phyloP scores from a whole-genome alignment of 306 rosid genomes.

The Glycine latifolia region DNA sequence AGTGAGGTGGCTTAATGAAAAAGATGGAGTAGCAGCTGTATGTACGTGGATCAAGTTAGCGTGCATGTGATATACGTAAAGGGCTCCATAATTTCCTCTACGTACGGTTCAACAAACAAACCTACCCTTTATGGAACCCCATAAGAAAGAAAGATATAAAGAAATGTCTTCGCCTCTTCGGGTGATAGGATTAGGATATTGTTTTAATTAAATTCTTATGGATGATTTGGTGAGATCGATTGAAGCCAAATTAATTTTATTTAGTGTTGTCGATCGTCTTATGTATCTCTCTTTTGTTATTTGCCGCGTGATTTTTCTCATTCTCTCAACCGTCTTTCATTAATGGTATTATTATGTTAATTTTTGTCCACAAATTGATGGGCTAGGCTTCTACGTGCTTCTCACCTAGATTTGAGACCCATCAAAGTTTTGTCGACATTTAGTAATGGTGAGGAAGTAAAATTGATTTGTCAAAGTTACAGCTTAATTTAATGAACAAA shows the following conservation, averaged over 20 bases:
- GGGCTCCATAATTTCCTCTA: neutral
- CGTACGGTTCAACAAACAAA: conserved; percentile 52
- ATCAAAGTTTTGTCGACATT: neutral
- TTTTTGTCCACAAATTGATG: neutral
- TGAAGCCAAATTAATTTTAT: neutral
- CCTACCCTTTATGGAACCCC: conserved; percentile 49
- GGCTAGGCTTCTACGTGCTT: neutral
- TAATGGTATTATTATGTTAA: neutral
- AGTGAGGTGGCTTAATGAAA: too few species aligned
- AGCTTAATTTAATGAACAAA: neutral
- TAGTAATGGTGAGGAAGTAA: neutral
- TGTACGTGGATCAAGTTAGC: neutral
- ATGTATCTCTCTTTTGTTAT: too few species aligned
- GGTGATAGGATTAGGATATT: neutral
- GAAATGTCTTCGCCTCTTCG: neutral
- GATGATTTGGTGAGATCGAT: neutral
- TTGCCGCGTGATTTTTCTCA: conserved; percentile 11
- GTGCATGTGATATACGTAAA: neutral
- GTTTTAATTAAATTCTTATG: neutral
- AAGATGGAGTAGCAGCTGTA: too few species aligned
- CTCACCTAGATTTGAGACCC: conserved; percentile 1
- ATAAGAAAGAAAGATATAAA: neutral
- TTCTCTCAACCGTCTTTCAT: conserved; percentile 47
- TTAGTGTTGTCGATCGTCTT: neutral
- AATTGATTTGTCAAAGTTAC: conserved; percentile 6